Evolutionary conservation across 108 stramenopile species (phyloP).

Genomic region (Pelagomonas calceolata): DNA sequence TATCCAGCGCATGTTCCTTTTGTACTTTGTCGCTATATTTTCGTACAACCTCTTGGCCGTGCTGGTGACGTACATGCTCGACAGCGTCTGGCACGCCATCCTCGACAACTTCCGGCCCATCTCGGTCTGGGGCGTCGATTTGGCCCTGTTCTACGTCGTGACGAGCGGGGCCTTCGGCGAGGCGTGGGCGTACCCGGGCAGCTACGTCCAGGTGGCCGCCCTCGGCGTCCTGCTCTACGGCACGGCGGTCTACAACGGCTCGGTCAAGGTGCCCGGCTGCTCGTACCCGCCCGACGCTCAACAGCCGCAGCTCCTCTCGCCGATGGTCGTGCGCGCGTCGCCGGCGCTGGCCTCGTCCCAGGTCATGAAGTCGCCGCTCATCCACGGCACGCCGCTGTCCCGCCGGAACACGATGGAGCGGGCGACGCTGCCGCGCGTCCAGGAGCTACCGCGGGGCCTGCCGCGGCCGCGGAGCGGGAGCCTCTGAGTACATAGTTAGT

Average conservation of each 20-base stretch:
- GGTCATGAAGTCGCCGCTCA: background rate
- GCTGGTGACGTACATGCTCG: conserved; percentile 76
- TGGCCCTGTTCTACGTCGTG: conserved; percentile 75
- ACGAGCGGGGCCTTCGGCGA: conserved; percentile 61
- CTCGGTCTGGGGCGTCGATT: conserved; percentile 72
- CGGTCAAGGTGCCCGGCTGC: conserved; percentile 32
- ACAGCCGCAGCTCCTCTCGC: background rate
- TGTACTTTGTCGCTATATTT: conserved; percentile 81
- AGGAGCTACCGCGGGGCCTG: too few relatives aligned
- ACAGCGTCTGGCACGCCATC: conserved; percentile 90
- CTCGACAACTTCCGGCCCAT: conserved; percentile 92
- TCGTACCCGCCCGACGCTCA: background rate
- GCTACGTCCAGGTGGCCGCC: conserved; percentile 59
- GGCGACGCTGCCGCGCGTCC: too few relatives aligned
- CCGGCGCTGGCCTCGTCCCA: background rate
- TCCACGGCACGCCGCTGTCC: background rate
- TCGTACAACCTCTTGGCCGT: conserved; percentile 87
- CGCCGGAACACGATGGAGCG: too few relatives aligned
- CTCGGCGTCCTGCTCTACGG: conserved; percentile 82
- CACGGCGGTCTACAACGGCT: conserved; percentile 91
- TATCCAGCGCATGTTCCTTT: conserved; percentile 1
- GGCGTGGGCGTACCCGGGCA: conserved; percentile 48
- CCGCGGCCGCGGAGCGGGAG: too few relatives aligned
- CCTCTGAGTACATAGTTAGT: too few relatives aligned
- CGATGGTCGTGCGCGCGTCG: background rate